Conservation (phyloP, 176 grass and related monocot genomes). For the Ananas comosus region DNA sequence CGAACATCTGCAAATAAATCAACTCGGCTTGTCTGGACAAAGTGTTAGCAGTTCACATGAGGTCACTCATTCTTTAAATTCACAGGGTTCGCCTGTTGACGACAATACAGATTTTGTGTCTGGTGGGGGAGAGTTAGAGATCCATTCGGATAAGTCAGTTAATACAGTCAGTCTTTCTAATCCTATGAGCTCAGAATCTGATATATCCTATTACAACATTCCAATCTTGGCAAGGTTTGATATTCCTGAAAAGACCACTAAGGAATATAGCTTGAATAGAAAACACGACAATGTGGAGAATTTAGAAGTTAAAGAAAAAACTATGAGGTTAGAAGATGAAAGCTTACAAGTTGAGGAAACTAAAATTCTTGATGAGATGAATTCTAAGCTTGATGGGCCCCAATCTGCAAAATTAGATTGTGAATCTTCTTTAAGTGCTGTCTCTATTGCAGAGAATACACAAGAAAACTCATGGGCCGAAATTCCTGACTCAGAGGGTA, state of each 20-base stretch:
- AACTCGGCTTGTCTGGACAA: constrained; percentile 28
- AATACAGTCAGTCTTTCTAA: constrained; percentile 25
- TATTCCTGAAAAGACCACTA: constrained; percentile 12
- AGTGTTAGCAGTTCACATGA: constrained; percentile 25
- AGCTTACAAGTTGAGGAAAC: constrained; percentile 14
- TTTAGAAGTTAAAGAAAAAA: constrained; percentile 5
- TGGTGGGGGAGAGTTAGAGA: constrained; percentile 10
- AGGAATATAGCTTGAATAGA: constrained; percentile 18
- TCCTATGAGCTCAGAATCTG: background rate
- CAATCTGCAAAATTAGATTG: background rate
- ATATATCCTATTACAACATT: background rate
- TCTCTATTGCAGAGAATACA: constrained; percentile 1
- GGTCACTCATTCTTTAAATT: constrained; percentile 24
- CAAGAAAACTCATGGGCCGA: constrained; percentile 6
- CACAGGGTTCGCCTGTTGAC: constrained; percentile 15
- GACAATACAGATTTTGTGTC: constrained; percentile 12
- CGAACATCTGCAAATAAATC: constrained; percentile 58
- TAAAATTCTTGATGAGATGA: background rate
- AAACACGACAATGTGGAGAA: constrained; percentile 6
- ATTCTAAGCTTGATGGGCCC: background rate
- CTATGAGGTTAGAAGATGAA: constrained; percentile 26
- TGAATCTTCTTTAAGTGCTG: background rate
- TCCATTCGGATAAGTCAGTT: constrained; percentile 21
- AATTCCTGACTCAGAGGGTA: constrained; percentile 14
- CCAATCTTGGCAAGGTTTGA: background rate